A percentile compares a stretch with the other conserved stretches of the same genome.
Conservation (phyloP, 164 flowering plant genomes). For the Vitis rotundifolia region DNA sequence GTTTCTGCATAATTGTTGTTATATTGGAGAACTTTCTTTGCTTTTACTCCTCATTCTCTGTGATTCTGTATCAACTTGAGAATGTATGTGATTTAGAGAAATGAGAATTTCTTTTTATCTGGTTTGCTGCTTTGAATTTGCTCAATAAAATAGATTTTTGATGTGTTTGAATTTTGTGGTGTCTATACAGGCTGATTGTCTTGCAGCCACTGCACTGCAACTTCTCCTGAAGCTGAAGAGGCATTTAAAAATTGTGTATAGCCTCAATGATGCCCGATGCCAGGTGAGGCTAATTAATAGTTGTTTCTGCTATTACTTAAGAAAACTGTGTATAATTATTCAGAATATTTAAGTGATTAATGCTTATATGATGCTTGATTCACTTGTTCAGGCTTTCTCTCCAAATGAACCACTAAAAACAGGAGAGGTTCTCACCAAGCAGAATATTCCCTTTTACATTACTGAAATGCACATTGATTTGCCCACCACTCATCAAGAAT, state of each 20-base stretch:
- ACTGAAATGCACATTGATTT: conserved; percentile 38
- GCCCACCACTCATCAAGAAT: conserved; percentile 60
- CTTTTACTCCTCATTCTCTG: neutral
- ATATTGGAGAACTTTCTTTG: too few species aligned
- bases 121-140: neutral
- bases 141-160: neutral
- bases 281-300: conserved; percentile 48
- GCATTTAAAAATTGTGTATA: conserved; percentile 76
- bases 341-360: neutral
- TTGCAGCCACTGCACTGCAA: conserved; percentile 78
- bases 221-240: conserved; percentile 88
- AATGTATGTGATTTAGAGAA: neutral
- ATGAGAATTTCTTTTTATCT: neutral
- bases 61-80: neutral
- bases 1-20: too few species aligned
- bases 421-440: conserved; percentile 77
- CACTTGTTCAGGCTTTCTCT: conserved; percentile 58
- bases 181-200: conserved; percentile 66
- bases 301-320: conserved; percentile 1
- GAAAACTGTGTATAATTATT: neutral
- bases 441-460: conserved; percentile 66
- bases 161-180: conserved; percentile 5
- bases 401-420: conserved; percentile 77
- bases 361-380: conserved; percentile 1
- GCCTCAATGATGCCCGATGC: conserved; percentile 83